Evolutionary conservation across 2,329 filamentous ascomycete genomes (phyloP).

Genomic region (Penicillium sp.): DNA sequence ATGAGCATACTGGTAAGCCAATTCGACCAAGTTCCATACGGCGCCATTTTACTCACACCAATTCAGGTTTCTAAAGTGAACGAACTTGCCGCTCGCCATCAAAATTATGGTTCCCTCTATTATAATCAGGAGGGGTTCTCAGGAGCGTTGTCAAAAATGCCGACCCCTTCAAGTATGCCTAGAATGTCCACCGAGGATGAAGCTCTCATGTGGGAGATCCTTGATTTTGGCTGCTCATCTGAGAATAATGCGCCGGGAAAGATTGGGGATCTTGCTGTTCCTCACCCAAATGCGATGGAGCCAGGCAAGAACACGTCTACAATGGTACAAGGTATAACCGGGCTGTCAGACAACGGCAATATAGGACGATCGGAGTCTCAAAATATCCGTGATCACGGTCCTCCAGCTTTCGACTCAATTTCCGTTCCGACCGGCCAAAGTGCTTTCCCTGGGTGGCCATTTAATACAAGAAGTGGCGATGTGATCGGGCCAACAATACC

Average conservation of each 20-base stretch:
- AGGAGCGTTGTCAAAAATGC: conserved; percentile 25
- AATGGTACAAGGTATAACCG: background rate
- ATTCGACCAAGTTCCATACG: background rate
- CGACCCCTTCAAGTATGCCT: conserved; percentile 26
- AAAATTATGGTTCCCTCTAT: conserved; percentile 26
- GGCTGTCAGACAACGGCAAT: background rate
- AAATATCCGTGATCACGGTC: background rate
- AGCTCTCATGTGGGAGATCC: conserved; percentile 28
- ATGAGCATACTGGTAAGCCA: conserved; percentile 23
- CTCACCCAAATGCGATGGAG: background rate
- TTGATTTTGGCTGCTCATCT: conserved; percentile 24
- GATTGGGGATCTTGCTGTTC: background rate
- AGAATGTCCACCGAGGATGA: conserved; percentile 28
- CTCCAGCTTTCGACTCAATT: background rate
- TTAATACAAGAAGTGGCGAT: conserved; percentile 9
- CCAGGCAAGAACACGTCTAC: background rate
- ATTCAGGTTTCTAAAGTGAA: conserved; percentile 21
- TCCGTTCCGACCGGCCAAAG: background rate
- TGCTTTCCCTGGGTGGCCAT: conserved; percentile 19
- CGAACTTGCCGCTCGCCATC: conserved; percentile 23
- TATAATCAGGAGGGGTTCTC: conserved; percentile 29
- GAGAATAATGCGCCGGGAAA: background rate
- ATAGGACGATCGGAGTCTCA: background rate
- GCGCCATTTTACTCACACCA: background rate
- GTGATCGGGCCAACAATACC: conserved; percentile 15